phyloP scores from a whole-genome alignment of 352 stramenopile genomes.

The Phytophthora ramorum region DNA sequence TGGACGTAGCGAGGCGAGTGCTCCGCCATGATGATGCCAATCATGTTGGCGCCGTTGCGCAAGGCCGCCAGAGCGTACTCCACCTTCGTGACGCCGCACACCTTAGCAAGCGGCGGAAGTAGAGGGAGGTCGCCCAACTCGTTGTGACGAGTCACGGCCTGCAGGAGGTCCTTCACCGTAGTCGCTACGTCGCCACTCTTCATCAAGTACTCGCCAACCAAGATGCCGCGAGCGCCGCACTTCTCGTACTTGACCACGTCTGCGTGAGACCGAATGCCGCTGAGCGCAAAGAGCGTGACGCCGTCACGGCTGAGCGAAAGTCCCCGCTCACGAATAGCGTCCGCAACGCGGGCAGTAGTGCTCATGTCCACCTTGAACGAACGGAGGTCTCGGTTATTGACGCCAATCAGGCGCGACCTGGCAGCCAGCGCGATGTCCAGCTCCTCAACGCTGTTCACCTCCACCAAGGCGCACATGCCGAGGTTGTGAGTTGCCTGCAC shows the following conservation, averaged over 20 bases:
- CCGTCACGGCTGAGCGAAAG: conserved; percentile 77
- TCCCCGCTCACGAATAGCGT: conserved; percentile 74
- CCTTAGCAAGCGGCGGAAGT: conserved; percentile 82
- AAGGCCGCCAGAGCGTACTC: conserved; percentile 94
- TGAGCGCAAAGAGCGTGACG: conserved; percentile 94
- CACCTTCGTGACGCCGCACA: conserved; percentile 95
- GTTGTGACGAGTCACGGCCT: conserved; percentile 34
- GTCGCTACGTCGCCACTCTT: conserved; percentile 89
- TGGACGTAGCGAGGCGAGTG: conserved; percentile 91
- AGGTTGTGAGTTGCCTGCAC: conserved; percentile 84
- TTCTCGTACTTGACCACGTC: conserved; percentile 93
- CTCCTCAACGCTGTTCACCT: conserved; percentile 96
- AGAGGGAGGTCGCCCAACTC: conserved; percentile 39
- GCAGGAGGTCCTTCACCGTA: conserved; percentile 88
- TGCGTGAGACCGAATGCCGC: conserved; percentile 93
- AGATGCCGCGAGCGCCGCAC: conserved; percentile 90
- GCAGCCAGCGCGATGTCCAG: conserved; percentile 94
- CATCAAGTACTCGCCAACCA: conserved; percentile 99
- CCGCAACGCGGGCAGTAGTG: conserved; percentile 93
- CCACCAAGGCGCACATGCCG: conserved; percentile 97
- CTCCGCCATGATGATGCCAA: conserved; percentile 97
- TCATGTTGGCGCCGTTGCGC: conserved; percentile 94
- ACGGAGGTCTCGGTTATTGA: conserved; percentile 99
- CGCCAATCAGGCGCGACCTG: conserved; percentile 95
- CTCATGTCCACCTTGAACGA: conserved; percentile 98